phyloP scores from a whole-genome alignment of 768 basidiomycete genomes.

The Pleurotus salmoneostramineus region DNA sequence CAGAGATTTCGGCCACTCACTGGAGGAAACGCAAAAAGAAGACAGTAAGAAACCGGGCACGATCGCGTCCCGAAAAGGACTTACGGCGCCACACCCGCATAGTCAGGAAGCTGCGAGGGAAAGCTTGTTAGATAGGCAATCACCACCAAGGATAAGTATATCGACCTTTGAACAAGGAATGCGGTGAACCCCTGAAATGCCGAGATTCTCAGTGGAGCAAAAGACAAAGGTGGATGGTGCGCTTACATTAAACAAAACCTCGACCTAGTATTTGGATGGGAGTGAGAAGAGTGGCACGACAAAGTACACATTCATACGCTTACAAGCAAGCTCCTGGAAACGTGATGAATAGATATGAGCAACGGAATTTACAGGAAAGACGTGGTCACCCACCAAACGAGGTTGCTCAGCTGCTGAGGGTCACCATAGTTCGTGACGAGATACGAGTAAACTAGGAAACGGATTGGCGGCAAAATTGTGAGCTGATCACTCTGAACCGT shows the following conservation, averaged over 20 bases:
- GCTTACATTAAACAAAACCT: conserved; percentile 42
- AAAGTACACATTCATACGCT: conserved; percentile 9
- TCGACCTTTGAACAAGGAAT: conserved; percentile 47
- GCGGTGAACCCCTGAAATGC: conserved; percentile 42
- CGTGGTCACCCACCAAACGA: conserved; percentile 8
- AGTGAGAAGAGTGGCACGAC: neutral
- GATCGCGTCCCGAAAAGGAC: conserved; percentile 10
- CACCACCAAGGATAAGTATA: neutral
- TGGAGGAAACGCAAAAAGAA: conserved; percentile 10
- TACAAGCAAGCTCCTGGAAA: conserved; percentile 34
- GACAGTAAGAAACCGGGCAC: neutral
- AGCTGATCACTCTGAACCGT: conserved; percentile 8
- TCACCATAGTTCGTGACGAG: conserved; percentile 34
- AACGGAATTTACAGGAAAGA: neutral
- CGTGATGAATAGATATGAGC: neutral
- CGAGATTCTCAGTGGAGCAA: neutral
- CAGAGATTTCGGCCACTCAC: conserved; percentile 36
- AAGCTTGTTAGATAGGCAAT: neutral
- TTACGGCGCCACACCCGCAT: conserved; percentile 44
- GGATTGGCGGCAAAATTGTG: neutral
- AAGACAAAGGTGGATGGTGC: neutral
- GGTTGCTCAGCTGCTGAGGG: neutral
- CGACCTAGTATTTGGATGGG: conserved; percentile 25
- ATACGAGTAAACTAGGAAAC: conserved; percentile 40
- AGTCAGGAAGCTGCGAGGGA: conserved; percentile 36